Conservation (phyloP, 2,329 filamentous ascomycete genomes). For the Xylaria hypoxylon region DNA sequence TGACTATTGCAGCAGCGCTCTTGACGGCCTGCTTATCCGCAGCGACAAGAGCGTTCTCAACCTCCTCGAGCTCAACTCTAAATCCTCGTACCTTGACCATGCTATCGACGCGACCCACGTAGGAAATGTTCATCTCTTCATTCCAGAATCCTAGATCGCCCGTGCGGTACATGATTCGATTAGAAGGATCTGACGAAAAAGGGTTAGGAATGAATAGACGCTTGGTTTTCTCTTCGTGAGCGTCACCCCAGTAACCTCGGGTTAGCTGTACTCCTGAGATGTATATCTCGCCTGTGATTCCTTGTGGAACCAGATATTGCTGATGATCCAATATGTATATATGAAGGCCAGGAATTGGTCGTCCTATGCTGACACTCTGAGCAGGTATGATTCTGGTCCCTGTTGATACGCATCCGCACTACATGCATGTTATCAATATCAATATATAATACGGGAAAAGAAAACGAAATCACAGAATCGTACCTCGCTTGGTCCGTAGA, state of each 20-base stretch:
- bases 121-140: conserved; percentile 23
- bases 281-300: conserved; percentile 19
- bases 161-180: conserved; percentile 25
- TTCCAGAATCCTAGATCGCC: conserved; percentile 28
- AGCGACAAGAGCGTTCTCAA: conserved; percentile 22
- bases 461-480: no score
- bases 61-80: conserved; percentile 34
- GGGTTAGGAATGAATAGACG: conserved; percentile 20
- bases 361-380: conserved; percentile 20
- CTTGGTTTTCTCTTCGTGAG: neutral
- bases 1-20: conserved; percentile 6
- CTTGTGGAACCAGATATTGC: conserved; percentile 19
- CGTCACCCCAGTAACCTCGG: conserved; percentile 15
- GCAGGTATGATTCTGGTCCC: no score
- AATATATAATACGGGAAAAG: no score
- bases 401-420: no score
- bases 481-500: conserved; percentile 25
- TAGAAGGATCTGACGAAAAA: neutral
- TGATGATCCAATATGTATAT: conserved; percentile 21
- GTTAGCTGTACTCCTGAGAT: conserved; percentile 12
- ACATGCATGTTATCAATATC: no score
- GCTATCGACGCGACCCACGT: conserved; percentile 26
- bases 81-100: conserved; percentile 35
- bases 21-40: neutral
- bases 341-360: conserved; percentile 6